Evolutionary conservation across 2,329 filamentous ascomycete species (phyloP).

Genomic region (Pezicula radicicola): DNA sequence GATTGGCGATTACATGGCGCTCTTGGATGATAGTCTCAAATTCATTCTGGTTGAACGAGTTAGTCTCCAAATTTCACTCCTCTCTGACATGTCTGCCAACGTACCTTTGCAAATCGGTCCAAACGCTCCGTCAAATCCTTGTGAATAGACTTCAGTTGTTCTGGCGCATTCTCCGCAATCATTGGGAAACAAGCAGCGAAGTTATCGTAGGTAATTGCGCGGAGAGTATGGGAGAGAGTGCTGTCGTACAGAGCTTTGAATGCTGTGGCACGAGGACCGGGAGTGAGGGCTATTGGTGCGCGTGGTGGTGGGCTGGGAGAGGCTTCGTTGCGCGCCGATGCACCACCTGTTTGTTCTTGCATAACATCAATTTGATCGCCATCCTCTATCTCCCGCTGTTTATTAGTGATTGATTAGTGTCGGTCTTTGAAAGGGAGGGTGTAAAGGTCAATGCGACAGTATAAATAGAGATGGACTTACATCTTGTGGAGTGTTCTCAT

Average conservation of each 20-base stretch:
- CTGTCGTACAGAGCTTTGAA: slow-evolving; percentile 52
- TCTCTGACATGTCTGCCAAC: slow-evolving; percentile 12
- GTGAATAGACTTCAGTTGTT: slow-evolving; percentile 52
- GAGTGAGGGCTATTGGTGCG: slow-evolving; percentile 29
- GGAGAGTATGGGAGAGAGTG: slow-evolving; percentile 51
- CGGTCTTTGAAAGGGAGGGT: background rate
- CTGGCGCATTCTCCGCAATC: slow-evolving; percentile 48
- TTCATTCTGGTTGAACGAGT: slow-evolving; percentile 39
- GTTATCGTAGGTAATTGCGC: slow-evolving; percentile 52
- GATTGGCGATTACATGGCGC: slow-evolving; percentile 50
- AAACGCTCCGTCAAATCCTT: slow-evolving; percentile 55
- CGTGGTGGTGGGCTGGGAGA: slow-evolving; percentile 19
- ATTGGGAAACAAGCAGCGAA: slow-evolving; percentile 61
- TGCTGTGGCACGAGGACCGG: slow-evolving; percentile 54
- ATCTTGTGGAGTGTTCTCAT: no score
- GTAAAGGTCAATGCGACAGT: no score
- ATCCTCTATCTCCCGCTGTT: background rate
- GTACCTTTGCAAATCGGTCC: slow-evolving; percentile 48
- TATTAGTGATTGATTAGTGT: background rate
- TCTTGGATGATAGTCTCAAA: slow-evolving; percentile 52
- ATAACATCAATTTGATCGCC: background rate
- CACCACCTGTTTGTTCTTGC: background rate
- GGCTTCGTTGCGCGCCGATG: background rate
- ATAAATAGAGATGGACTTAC: no score
- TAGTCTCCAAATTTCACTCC: background rate